Conservation (phyloP, 139 green algal genomes). For the Chlorella vulgaris region DNA sequence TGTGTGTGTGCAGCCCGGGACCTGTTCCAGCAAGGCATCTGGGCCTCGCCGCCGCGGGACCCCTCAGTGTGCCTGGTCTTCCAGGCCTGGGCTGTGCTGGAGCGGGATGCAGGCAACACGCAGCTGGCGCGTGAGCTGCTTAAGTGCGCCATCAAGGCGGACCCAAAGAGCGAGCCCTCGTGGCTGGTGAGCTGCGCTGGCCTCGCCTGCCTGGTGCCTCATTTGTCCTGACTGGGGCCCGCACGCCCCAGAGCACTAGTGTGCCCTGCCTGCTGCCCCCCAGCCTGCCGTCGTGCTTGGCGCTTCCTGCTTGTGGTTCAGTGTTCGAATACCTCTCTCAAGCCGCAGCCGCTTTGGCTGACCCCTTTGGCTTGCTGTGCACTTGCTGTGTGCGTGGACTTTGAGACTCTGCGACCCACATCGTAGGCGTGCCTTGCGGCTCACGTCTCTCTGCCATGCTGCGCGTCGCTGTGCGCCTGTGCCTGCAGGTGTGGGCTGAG, state of each 20-base stretch:
- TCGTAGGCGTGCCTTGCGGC: neutral
- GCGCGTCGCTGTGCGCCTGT: no score
- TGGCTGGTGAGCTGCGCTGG: conserved; percentile 56
- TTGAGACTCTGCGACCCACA: neutral
- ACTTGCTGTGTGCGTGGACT: no score
- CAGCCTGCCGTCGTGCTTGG: no score
- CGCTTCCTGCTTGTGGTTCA: no score
- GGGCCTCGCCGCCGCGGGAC: conserved; percentile 69
- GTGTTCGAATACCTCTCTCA: no score
- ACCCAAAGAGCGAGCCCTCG: conserved; percentile 70
- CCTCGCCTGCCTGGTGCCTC: no score
- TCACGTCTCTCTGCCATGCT: neutral
- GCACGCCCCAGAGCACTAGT: no score
- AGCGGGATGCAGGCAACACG: conserved; percentile 73
- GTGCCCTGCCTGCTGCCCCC: no score
- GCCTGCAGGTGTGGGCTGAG: conserved; percentile 76
- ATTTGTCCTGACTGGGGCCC: no score
- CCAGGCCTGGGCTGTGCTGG: conserved; percentile 92
- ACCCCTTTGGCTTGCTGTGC: no score
- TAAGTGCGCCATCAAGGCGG: conserved; percentile 87
- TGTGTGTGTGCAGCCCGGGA: conserved; percentile 62
- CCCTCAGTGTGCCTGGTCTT: conserved; percentile 73
- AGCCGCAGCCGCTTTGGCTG: no score
- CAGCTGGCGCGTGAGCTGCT: conserved; percentile 87
- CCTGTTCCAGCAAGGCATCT: conserved; percentile 95